Evolutionary conservation across 495 filamentous ascomycete species (phyloP).

Genomic region (Daldinia caldariorum): DNA sequence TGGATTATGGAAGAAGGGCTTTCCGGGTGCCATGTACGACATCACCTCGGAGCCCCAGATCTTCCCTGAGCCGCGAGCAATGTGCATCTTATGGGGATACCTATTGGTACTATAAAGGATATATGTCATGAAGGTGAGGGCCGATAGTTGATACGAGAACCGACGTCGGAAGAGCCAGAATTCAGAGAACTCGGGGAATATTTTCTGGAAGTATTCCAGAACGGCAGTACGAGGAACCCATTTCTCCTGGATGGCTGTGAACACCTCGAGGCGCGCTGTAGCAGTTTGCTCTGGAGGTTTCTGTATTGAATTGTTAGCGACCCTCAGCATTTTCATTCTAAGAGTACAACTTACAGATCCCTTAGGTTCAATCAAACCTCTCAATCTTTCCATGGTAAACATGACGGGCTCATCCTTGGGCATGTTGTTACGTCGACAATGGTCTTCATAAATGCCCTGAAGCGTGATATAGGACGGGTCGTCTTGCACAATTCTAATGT

Average conservation of each 20-base stretch:
- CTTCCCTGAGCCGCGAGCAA: constrained; percentile 88
- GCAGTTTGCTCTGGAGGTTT: constrained; percentile 72
- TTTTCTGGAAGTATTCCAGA: constrained; percentile 88
- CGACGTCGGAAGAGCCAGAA: constrained; percentile 98
- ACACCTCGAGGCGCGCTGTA: constrained; percentile 80
- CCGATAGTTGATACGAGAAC: constrained; percentile 95
- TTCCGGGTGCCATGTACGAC: constrained; percentile 78
- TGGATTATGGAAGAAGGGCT: constrained; percentile 90
- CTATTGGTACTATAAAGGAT: constrained; percentile 94
- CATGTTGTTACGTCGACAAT: constrained; percentile 84
- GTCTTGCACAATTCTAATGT: constrained; percentile 92
- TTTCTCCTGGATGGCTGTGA: constrained; percentile 88
- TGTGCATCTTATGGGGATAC: constrained; percentile 92
- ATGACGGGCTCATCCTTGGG: constrained; percentile 95
- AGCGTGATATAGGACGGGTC: constrained; percentile 93
- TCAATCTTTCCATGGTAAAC: constrained; percentile 92
- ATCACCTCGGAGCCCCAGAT: constrained; percentile 97
- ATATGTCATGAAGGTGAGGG: constrained; percentile 98
- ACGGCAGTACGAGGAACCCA: constrained; percentile 83
- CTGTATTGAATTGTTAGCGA: constrained; percentile 51
- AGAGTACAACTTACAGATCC: constrained; percentile 60
- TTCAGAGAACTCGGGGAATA: constrained; percentile 87
- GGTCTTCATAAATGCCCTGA: constrained; percentile 94
- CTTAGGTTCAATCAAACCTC: constrained; percentile 75
- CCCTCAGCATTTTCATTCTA: neutral